Evolutionary conservation across 768 basidiomycete genomes (phyloP).

Genomic region (Boletus huronensis): DNA sequence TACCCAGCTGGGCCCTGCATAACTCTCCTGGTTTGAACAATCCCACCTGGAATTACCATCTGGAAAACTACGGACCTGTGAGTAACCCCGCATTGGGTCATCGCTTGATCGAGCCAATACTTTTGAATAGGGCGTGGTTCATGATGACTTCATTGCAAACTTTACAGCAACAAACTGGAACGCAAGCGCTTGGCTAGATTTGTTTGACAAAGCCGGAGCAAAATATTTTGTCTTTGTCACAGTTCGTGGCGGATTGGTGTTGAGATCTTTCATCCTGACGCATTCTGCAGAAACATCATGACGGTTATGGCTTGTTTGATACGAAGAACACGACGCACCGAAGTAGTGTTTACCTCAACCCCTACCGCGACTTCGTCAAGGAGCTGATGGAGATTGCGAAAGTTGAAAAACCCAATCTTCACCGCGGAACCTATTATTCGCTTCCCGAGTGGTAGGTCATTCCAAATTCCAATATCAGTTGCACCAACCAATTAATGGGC

Average conservation of each 20-base stretch:
- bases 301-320: conserved; percentile 57
- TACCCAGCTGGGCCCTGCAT: conserved; percentile 37
- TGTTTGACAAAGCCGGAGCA: conserved; percentile 54
- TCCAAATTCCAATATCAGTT: background rate
- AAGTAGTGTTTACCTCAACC: conserved; percentile 46
- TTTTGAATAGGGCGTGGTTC: conserved; percentile 38
- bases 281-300: conserved; percentile 52
- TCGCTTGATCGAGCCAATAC: background rate
- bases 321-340: conserved; percentile 51
- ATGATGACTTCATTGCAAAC: conserved; percentile 57
- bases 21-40: conserved; percentile 36
- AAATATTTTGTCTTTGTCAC: conserved; percentile 61
- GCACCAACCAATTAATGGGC: background rate
- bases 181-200: conserved; percentile 50
- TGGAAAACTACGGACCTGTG: conserved; percentile 42
- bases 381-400: conserved; percentile 51
- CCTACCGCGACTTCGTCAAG: conserved; percentile 48
- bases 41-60: conserved; percentile 48
- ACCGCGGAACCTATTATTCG: conserved; percentile 57
- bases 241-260: conserved; percentile 24
- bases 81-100: background rate
- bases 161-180: conserved; percentile 54
- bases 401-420: conserved; percentile 45
- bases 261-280: background rate
- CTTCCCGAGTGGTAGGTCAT: conserved; percentile 48